Evolutionary conservation across 192 early-diverging fungal species (phyloP), one percentile per base, ranked within the genome.

Genomic region (Coemansia biformis): DNA sequence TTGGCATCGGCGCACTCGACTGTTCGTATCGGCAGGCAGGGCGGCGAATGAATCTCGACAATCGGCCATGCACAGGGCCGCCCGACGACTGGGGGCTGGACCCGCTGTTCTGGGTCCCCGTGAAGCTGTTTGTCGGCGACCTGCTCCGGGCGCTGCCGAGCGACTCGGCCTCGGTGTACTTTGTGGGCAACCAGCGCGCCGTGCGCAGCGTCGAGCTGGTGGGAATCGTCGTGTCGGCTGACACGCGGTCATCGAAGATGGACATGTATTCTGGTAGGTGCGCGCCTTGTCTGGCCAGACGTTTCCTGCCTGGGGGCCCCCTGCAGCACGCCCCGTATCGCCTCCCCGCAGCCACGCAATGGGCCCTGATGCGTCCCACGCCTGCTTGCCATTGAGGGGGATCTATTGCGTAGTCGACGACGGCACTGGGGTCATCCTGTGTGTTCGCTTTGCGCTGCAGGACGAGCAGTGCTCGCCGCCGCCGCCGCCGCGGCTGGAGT

Each of bases 111-210:
- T 73, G 69, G 69, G 51, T 54, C 5, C 21, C 54, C 11, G 69
- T 45, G 14, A 73, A 73, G 51, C 51, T 73, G 45, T 73, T 73
- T 66, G 49, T 66, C 26, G 58, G 58, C 19, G 69, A 73, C 36
- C 44, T 73, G 21, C 49, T 37, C 19, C 16, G 15, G 3, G 57
- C 54, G 15, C 36, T 65, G 26, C 56, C 57, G 26, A 48, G 46
- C 49, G 53, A 39, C 5, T 44, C 57, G 14, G 54, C 31, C 24
- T 49, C 63, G 0, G 63, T 53, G n/a, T 66, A 58, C 30, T 73
- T 61, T 22, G 43, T 73, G 7, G 69, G 69, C 34, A 62, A 61
- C 46, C 43, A 48, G 42, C 56, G 39, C 21, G 41, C 61, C 5
- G 31, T 60, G 4, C 57, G 63, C 39, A 52, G 45, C 19, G 69